Conservation (phyloP, 306 rosid species). For the Prunus padus region DNA sequence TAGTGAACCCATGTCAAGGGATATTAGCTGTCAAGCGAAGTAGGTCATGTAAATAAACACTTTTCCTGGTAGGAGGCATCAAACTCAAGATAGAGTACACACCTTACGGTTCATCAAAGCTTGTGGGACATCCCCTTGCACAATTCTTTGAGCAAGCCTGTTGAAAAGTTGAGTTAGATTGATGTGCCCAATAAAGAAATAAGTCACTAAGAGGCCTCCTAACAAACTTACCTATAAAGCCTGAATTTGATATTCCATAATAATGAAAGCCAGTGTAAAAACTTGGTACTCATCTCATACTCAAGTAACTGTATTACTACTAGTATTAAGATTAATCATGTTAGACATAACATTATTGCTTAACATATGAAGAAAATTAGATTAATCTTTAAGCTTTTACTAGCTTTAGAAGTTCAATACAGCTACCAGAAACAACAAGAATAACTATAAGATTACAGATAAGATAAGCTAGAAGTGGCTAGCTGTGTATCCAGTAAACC, state of each 20-base stretch:
- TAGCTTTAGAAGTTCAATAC: too few relatives aligned
- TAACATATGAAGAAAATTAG: too few relatives aligned
- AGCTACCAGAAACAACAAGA: background rate
- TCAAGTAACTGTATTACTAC: too few relatives aligned
- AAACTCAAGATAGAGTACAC: conserved; percentile 30
- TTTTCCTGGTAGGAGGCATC: background rate
- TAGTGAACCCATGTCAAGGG: conserved; percentile 98
- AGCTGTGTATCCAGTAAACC: background rate
- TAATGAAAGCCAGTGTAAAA: too few relatives aligned
- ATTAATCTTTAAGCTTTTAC: too few relatives aligned
- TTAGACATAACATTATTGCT: too few relatives aligned
- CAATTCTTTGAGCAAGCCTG: conserved; percentile 98
- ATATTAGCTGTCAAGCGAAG: conserved; percentile 66
- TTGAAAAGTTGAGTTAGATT: conserved; percentile 26
- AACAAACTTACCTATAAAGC: background rate
- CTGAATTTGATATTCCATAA: too few relatives aligned
- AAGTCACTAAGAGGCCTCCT: background rate
- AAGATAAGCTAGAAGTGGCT: background rate
- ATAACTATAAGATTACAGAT: background rate
- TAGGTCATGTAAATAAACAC: background rate
- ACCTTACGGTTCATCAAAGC: conserved; percentile 97
- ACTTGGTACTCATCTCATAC: too few relatives aligned
- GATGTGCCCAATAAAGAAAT: conserved; percentile 2
- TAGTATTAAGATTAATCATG: too few relatives aligned
- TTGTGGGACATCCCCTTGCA: conserved; percentile 98